Conservation (phyloP, 2,329 filamentous ascomycete genomes). For the Fusarium udum region DNA sequence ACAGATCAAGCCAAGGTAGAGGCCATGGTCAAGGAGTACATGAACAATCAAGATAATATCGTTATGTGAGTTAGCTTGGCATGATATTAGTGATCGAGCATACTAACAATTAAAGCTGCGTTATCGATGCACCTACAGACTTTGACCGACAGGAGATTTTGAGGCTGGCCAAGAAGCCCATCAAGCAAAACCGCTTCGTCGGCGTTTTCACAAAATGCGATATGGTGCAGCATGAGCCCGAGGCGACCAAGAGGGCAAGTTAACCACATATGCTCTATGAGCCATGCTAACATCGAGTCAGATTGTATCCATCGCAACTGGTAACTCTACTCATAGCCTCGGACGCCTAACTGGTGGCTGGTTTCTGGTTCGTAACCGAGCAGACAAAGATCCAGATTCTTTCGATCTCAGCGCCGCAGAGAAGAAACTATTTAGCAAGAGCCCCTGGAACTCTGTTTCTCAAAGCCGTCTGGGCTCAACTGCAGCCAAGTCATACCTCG, state of each 20-base stretch:
- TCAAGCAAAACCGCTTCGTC: conserved; percentile 45
- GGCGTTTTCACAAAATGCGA: conserved; percentile 54
- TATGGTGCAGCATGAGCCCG: conserved; percentile 22
- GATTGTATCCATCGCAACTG: conserved; percentile 24
- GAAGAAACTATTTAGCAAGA: conserved; percentile 39
- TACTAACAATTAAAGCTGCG: conserved; percentile 42
- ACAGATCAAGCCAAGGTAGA: conserved; percentile 44
- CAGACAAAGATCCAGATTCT: conserved; percentile 33
- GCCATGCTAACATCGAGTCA: conserved; percentile 1
- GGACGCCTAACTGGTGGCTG: conserved; percentile 40
- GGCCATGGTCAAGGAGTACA: conserved; percentile 49
- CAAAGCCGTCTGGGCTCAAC: conserved; percentile 41
- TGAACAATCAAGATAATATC: conserved; percentile 49
- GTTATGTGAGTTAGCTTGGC: conserved; percentile 46
- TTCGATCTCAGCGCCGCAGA: conserved; percentile 44
- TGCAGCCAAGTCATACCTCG: conserved; percentile 45
- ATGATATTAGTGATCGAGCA: accelerated
- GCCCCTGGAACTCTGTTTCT: conserved; percentile 44
- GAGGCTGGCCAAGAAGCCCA: conserved; percentile 39
- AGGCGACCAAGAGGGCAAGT: conserved; percentile 12
- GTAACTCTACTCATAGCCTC: background rate
- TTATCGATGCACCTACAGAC: conserved; percentile 46
- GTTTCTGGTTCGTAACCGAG: conserved; percentile 51
- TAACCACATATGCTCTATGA: accelerated
- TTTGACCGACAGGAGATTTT: conserved; percentile 46